A percentile compares a stretch with the other conserved stretches of the same genome.
phyloP scores from a whole-genome alignment of 768 basidiomycete species.

The Termitomyces sp. region DNA sequence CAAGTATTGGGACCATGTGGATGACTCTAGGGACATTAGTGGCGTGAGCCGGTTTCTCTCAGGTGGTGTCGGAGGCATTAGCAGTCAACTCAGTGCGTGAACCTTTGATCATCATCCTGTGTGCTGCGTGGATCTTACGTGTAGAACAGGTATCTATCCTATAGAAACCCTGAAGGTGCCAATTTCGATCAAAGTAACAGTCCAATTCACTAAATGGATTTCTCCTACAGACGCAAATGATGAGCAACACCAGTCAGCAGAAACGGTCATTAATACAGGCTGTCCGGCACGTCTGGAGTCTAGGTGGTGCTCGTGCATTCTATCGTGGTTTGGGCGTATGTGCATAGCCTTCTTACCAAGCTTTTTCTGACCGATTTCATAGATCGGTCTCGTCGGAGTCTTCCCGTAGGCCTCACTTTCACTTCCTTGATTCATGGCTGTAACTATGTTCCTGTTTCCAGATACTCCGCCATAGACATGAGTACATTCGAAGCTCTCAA shows the following conservation, averaged over 20 bases:
- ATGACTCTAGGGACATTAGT: slow-evolving; percentile 85
- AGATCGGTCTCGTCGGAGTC: slow-evolving; percentile 95
- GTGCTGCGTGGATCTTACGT: slow-evolving; percentile 16
- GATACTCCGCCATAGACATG: slow-evolving; percentile 96
- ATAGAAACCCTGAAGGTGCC: slow-evolving; percentile 91
- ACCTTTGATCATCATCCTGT: slow-evolving; percentile 3
- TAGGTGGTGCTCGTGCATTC: slow-evolving; percentile 80
- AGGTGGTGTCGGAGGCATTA: slow-evolving; percentile 94
- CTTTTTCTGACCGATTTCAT: slow-evolving; percentile 10
- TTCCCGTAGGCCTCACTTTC: slow-evolving; percentile 67
- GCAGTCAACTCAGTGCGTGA: slow-evolving; percentile 81
- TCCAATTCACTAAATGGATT: slow-evolving; percentile 2
- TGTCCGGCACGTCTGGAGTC: slow-evolving; percentile 67
- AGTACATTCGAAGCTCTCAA: slow-evolving; percentile 96
- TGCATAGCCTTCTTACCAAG: slow-evolving; percentile 16
- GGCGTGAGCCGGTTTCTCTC: slow-evolving; percentile 91
- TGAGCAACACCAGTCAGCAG: slow-evolving; percentile 73
- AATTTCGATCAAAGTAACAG: slow-evolving; percentile 2
- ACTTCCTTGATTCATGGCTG: not conserved
- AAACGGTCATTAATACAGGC: slow-evolving; percentile 59
- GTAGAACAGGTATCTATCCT: slow-evolving; percentile 80
- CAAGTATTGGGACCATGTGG: slow-evolving; percentile 85
- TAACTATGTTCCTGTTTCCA: slow-evolving; percentile 19
- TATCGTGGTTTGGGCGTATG: slow-evolving; percentile 89
- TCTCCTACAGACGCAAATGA: slow-evolving; percentile 84